Base-by-base conservation (phyloP, 169 alveolate genomes). In the Babesia divergens region DNA sequence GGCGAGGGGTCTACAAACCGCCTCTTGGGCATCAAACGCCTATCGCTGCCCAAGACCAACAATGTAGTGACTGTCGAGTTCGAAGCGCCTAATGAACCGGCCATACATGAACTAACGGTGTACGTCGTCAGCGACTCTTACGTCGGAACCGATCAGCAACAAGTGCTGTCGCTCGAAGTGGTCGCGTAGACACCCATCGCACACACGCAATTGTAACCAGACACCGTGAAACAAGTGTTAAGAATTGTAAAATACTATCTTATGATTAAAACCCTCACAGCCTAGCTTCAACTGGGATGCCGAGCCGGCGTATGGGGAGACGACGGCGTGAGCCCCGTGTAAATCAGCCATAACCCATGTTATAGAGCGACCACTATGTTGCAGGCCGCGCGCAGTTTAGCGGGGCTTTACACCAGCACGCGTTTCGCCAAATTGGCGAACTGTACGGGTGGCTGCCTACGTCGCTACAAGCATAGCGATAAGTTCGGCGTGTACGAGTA, bases 1-100 rank as follows among this genome's bases (percentile, higher is more conserved):
- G 99, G 99, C 3, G 94, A 93, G 70, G 90, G 94, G 13, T 86
- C 87, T 40, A 71, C 92, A 26, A 94, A 95, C 74, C 87, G 93
- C 44, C 89, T 95, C 26, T 65, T 84, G 16, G 92, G 96, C 56
- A 84, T 95, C 91, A 75, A 95, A 90, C 83, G 97, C 84, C 86
- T 94, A 65, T 52, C 93, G 28, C 70, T 88, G 9, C 55, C 65
- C 52, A 77, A 83, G 65, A 54, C 53, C 50, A 28, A 24, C 29
- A 74, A 88, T 60, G 66, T 40, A 32, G 86, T 91, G 54, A 89
- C 81, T 35, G 84, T 94, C 66, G 91, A 86, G 37, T 88, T 94
- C 70, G 93, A 84, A 34, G 82, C 94, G n/a, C 94, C 94, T 18
- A 84, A 62, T 44, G 84, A 83, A 11, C 81, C 93, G 5, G 95